phyloP scores from a whole-genome alignment of 768 basidiomycete species.

The Macrolepiota fuliginosa region DNA sequence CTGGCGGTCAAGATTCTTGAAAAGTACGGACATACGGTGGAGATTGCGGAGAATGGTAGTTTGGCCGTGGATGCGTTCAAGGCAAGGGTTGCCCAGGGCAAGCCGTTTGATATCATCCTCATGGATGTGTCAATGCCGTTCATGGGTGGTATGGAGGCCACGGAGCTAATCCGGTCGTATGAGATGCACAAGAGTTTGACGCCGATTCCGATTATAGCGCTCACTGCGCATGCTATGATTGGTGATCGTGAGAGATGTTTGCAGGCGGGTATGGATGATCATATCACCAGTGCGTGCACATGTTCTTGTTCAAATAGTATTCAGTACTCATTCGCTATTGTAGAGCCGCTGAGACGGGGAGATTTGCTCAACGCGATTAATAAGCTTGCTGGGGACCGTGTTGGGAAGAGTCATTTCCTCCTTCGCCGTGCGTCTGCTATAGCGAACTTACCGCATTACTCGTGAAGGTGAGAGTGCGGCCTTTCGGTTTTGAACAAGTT shows the following conservation, averaged over 20 bases:
- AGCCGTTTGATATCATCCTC: conserved; percentile 89
- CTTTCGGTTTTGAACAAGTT: background rate
- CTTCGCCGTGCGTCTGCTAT: conserved; percentile 29
- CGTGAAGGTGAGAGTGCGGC: conserved; percentile 5
- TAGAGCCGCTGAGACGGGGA: conserved; percentile 76
- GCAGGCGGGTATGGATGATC: conserved; percentile 65
- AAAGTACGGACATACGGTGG: conserved; percentile 91
- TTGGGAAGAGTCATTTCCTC: conserved; percentile 35
- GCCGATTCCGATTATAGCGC: conserved; percentile 89
- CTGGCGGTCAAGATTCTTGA: conserved; percentile 95
- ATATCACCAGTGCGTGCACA: conserved; percentile 67
- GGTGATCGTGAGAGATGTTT: conserved; percentile 56
- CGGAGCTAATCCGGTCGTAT: conserved; percentile 83
- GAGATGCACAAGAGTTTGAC: conserved; percentile 71
- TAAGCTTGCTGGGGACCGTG: conserved; percentile 70
- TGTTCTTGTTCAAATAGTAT: background rate
- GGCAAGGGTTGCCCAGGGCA: conserved; percentile 61
- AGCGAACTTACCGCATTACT: conserved; percentile 13
- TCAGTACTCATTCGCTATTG: background rate
- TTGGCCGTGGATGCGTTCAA: conserved; percentile 93
- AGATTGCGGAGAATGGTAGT: conserved; percentile 97
- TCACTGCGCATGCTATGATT: conserved; percentile 98
- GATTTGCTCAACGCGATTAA: conserved; percentile 82
- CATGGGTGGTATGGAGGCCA: conserved; percentile 99
- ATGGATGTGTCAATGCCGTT: conserved; percentile 99